Percentiles rank a stretch among this genome's conserved stretches.
phyloP scores from a whole-genome alignment of 768 basidiomycete species.

The Amylocystis lapponica region DNA sequence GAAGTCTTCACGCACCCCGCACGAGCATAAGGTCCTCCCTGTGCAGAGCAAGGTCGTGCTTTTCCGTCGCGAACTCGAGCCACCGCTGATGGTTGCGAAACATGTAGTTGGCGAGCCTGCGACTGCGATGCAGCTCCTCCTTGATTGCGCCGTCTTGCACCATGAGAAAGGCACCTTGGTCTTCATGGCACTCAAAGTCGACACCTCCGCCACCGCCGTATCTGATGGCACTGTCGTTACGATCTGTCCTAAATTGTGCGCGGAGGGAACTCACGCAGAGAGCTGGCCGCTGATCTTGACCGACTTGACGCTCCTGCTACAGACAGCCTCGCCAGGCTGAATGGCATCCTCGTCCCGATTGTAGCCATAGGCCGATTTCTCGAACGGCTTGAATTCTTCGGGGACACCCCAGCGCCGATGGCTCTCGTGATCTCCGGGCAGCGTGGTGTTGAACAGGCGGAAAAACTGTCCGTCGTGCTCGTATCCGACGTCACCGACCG shows the following conservation, averaged over 20 bases:
- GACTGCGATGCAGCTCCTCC: slow-evolving; percentile 1
- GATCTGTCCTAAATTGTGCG: no score
- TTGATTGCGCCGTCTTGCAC: not conserved
- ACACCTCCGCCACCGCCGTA: slow-evolving; percentile 7
- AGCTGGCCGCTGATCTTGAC: slow-evolving; percentile 4
- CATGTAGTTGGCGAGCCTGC: slow-evolving; percentile 7
- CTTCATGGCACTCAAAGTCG: slow-evolving; percentile 9
- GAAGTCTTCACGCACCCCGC: slow-evolving; percentile 11
- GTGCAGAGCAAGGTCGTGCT: not conserved
- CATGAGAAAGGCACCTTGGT: slow-evolving; percentile 15
- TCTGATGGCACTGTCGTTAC: not conserved
- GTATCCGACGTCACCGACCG: slow-evolving; percentile 20
- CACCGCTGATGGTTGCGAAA: slow-evolving; percentile 4
- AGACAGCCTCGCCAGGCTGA: not conserved
- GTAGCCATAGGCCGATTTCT: not conserved
- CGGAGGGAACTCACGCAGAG: slow-evolving; percentile 8
- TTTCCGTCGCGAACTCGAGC: slow-evolving; percentile 2
- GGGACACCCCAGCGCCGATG: slow-evolving; percentile 3
- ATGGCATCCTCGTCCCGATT: not conserved
- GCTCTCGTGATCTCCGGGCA: slow-evolving; percentile 1
- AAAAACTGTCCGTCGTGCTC: slow-evolving; percentile 14
- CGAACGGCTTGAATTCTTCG: slow-evolving; percentile 1
- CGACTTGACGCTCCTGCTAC: slow-evolving; percentile 6
- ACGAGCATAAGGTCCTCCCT: slow-evolving; percentile 11
- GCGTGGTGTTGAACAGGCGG: slow-evolving; percentile 17